phyloP scores from a whole-genome alignment of 169 alveolate species.

The Plasmodium coatneyi region DNA sequence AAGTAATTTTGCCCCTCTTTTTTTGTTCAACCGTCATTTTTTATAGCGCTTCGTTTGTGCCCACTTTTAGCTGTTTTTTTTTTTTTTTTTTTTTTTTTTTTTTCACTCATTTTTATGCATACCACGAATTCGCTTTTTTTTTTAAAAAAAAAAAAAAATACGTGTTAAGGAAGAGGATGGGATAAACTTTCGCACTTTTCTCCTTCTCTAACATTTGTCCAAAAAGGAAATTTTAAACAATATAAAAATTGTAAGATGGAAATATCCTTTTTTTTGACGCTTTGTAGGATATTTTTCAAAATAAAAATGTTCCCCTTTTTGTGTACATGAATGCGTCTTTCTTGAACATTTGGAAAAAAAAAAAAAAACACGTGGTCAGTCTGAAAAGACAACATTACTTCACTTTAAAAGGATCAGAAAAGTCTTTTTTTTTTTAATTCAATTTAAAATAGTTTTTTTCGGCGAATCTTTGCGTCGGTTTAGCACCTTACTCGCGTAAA shows the following conservation, averaged over 20 bases:
- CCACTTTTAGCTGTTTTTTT: background rate
- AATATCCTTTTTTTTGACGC: background rate
- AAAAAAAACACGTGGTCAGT: background rate
- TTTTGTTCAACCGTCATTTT: background rate
- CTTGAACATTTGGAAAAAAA: background rate
- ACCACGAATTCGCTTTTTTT: background rate
- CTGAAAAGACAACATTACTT: background rate
- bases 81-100: background rate
- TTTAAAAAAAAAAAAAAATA: background rate
- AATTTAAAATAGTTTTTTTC: background rate
- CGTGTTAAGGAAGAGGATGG: background rate
- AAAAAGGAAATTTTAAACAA: conserved; percentile 8
- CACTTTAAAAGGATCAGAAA: background rate
- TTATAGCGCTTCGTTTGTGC: background rate
- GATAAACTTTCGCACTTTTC: background rate
- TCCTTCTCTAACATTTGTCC: conserved; percentile 23
- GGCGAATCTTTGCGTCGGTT: background rate
- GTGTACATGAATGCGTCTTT: background rate
- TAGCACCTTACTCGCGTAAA: background rate
- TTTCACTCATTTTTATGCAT: background rate
- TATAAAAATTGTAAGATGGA: background rate
- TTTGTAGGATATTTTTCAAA: background rate
- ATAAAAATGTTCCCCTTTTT: background rate
- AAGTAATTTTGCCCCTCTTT: background rate
- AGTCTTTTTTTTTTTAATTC: background rate